A percentile compares a stretch with the other conserved stretches of the same genome.
Conservation (phyloP, 306 rosid species). For the Rubus idaeus region DNA sequence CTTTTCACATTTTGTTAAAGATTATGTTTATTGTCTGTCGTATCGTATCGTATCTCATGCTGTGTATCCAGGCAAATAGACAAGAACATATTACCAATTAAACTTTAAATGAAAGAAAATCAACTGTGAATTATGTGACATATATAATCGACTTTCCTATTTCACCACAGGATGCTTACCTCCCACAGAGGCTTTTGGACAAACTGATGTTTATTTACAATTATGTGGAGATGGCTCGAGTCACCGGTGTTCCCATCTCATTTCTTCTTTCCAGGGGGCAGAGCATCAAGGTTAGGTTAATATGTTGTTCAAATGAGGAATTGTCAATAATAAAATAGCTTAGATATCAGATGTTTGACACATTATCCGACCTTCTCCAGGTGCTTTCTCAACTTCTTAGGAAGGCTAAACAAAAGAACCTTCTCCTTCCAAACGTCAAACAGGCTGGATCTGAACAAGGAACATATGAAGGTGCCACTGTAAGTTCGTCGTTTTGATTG, state of each 20-base stretch:
- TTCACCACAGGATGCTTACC: conserved; percentile 87
- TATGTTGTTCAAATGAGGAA: conserved; percentile 1
- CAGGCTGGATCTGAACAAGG: conserved; percentile 99
- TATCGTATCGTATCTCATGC: not conserved
- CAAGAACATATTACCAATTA: not conserved
- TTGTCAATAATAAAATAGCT: conserved; percentile 15
- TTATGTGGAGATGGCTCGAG: conserved; percentile 99
- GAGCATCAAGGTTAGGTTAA: conserved; percentile 70
- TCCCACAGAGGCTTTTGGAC: conserved; percentile 95
- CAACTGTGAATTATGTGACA: not conserved
- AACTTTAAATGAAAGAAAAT: conserved; percentile 1
- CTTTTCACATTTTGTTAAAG: not conserved
- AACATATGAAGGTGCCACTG: conserved; percentile 96
- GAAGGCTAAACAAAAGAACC: conserved; percentile 89
- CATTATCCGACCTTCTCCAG: conserved; percentile 39
- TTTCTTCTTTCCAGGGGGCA: conserved; percentile 97
- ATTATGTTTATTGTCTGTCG: not conserved
- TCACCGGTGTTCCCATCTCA: conserved; percentile 96
- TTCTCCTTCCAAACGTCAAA: conserved; percentile 81
- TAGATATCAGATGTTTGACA: conserved; percentile 12
- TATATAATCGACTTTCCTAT: conserved; percentile 18
- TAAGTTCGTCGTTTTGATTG: conserved; percentile 44
- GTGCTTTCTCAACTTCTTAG: conserved; percentile 99
- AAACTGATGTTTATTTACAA: conserved; percentile 93
- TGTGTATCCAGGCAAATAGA: not conserved